Percentiles rank a stretch among this genome's conserved stretches.
Evolutionary conservation across 805 yeast genomes (phyloP).

Genomic region (Blastobotrys muscicola): DNA sequence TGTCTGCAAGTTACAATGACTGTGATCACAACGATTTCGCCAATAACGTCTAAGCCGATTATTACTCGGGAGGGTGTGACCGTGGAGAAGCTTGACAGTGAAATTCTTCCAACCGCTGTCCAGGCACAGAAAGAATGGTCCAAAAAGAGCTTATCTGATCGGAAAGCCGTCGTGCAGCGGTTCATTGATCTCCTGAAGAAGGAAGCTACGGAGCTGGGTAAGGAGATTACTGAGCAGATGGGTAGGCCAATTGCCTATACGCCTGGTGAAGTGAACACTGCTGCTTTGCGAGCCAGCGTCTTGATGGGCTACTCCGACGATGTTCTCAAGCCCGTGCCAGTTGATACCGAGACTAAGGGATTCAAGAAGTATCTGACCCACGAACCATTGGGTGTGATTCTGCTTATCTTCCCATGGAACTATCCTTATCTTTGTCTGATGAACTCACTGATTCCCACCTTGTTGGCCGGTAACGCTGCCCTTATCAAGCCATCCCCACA

Average conservation of each 20-base stretch:
- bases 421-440: conserved; percentile 83
- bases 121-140: conserved; percentile 21
- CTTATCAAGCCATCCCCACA: conserved; percentile 83
- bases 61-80: conserved; percentile 22
- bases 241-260: conserved; percentile 28
- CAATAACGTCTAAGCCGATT: conserved; percentile 21
- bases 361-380: conserved; percentile 32
- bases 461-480: conserved; percentile 78
- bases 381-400: conserved; percentile 85
- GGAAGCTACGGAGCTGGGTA: conserved; percentile 18
- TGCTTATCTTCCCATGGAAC: conserved; percentile 89
- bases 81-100: conserved; percentile 12
- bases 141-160: conserved; percentile 16
- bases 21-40: conserved; percentile 23
- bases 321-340: conserved; percentile 24
- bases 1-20: background rate
- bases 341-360: conserved; percentile 16
- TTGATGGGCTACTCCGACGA: conserved; percentile 25
- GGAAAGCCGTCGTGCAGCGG: conserved; percentile 20
- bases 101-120: conserved; percentile 16
- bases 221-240: conserved; percentile 27
- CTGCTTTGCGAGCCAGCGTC: conserved; percentile 21
- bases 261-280: conserved; percentile 25
- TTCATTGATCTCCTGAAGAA: conserved; percentile 19
- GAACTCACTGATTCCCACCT: conserved; percentile 82